These are phyloP conservation scores for Gardenia jasminoides DNA, from an alignment of 257 asterid genomes.

Conservation along the genomic window DNA sequence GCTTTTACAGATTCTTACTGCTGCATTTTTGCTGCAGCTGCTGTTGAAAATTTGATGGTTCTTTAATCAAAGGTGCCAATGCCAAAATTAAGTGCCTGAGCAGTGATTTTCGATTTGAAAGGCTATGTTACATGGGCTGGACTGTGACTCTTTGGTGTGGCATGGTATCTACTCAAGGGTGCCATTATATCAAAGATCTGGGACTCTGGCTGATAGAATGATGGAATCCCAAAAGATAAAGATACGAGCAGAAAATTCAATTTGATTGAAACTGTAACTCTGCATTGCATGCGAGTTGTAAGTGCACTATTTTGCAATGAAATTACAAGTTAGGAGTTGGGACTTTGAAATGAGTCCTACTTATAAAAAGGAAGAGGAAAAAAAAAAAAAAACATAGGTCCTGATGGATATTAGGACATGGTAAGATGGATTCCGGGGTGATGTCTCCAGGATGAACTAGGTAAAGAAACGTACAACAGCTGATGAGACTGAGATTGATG, in stretches of 20 bases:
- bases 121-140: background rate
- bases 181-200: background rate
- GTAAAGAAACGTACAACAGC: background rate
- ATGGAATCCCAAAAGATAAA: too few relatives aligned
- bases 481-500: background rate
- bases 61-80: background rate
- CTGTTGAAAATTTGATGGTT: background rate
- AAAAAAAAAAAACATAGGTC: background rate
- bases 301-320: too few relatives aligned
- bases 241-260: too few relatives aligned
- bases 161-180: background rate
- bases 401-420: background rate
- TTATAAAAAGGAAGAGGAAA: too few relatives aligned
- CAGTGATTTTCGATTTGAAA: background rate
- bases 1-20: background rate
- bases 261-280: too few relatives aligned
- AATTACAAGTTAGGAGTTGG: too few relatives aligned
- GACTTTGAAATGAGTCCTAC: too few relatives aligned
- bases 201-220: too few relatives aligned
- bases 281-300: too few relatives aligned
- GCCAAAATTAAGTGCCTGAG: background rate
- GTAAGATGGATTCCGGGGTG: background rate
- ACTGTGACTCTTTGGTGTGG: too few relatives aligned
- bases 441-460: background rate
- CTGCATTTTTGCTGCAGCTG: background rate